A percentile compares a stretch with the other conserved stretches of the same genome.
These are phyloP conservation scores for Coemansia sp. DNA, from an alignment of 192 early-diverging fungal species.

Conservation along the genomic window DNA sequence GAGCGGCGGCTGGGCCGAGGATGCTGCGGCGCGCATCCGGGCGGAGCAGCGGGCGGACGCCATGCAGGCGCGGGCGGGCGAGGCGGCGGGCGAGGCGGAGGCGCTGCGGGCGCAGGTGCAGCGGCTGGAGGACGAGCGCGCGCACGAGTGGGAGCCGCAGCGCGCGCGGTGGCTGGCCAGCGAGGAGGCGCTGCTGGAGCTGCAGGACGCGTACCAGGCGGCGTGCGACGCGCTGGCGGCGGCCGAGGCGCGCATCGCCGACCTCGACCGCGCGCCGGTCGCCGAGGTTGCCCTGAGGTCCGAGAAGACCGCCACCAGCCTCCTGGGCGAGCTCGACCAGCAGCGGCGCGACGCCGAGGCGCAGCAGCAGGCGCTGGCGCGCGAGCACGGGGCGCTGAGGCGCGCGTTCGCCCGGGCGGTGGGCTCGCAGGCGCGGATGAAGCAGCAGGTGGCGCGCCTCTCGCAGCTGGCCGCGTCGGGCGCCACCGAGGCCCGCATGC, in stretches of 20 bases:
- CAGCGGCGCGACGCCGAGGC: conserved; percentile 31
- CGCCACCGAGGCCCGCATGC: conserved; percentile 41
- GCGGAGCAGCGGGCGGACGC: conserved; percentile 35
- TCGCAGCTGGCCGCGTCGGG: conserved; percentile 44
- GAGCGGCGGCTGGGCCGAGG: conserved; percentile 7
- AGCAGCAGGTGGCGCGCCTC: conserved; percentile 48
- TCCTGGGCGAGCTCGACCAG: conserved; percentile 47
- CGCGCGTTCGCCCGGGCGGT: conserved; percentile 34
- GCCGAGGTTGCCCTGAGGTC: conserved; percentile 15
- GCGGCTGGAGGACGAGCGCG: conserved; percentile 24
- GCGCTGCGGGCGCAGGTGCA: conserved; percentile 18
- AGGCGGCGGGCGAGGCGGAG: conserved; percentile 25
- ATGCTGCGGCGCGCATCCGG: conserved; percentile 33
- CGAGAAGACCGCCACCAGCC: conserved; percentile 37
- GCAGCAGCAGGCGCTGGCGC: conserved; percentile 32
- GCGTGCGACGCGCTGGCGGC: conserved; percentile 40
- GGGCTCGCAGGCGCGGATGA: conserved; percentile 41
- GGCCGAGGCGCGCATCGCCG: conserved; percentile 34
- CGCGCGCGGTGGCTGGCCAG: conserved; percentile 38
- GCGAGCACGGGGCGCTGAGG: conserved; percentile 33
- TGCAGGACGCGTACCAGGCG: conserved; percentile 43
- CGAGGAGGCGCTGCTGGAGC: conserved; percentile 41
- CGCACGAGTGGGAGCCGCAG: conserved; percentile 43
- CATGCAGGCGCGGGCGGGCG: conserved; percentile 14
- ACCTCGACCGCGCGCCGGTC: conserved; percentile 20